Evolutionary conservation across 495 filamentous ascomycete genomes (phyloP).

Genomic region (Parmelia sp.): DNA sequence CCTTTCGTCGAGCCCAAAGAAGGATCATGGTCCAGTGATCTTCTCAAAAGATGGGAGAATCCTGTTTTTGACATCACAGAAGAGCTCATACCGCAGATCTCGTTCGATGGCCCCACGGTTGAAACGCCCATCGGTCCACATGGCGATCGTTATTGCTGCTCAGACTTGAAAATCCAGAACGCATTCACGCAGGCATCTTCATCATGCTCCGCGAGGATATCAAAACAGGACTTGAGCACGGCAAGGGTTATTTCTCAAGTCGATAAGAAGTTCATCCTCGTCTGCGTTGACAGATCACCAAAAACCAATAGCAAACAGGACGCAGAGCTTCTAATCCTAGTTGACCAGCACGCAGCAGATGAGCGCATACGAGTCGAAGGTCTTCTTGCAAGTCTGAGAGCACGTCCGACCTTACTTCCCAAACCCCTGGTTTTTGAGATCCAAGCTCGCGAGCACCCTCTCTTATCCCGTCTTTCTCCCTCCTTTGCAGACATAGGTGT

Average conservation of each 20-base stretch:
- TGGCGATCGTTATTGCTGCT: constrained; percentile 24
- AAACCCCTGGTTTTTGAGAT: constrained; percentile 59
- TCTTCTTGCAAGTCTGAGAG: constrained; percentile 52
- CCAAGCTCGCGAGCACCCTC: constrained; percentile 47
- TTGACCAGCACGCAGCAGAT: constrained; percentile 95
- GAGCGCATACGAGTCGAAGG: constrained; percentile 77
- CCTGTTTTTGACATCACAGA: constrained; percentile 53
- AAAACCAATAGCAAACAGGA: not conserved
- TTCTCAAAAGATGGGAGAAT: constrained; percentile 51
- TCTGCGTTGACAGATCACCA: constrained; percentile 40
- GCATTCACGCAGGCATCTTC: constrained; percentile 29
- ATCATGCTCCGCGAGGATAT: constrained; percentile 48
- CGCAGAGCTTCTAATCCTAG: constrained; percentile 53
- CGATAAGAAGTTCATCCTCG: constrained; percentile 83
- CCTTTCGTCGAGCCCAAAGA: constrained; percentile 2
- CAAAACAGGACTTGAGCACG: constrained; percentile 53
- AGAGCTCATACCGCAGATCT: constrained; percentile 41
- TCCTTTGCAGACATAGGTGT: constrained; percentile 72
- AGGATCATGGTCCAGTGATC: constrained; percentile 36
- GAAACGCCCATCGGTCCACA: constrained; percentile 20
- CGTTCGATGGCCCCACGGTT: constrained; percentile 24
- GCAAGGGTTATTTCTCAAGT: constrained; percentile 74
- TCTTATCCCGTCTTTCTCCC: constrained; percentile 47
- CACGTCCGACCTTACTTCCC: constrained; percentile 25
- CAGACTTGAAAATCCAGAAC: constrained; percentile 26